Evolutionary conservation across 2,329 filamentous ascomycete species (phyloP).

Genomic region (Colletotrichum camelliae): DNA sequence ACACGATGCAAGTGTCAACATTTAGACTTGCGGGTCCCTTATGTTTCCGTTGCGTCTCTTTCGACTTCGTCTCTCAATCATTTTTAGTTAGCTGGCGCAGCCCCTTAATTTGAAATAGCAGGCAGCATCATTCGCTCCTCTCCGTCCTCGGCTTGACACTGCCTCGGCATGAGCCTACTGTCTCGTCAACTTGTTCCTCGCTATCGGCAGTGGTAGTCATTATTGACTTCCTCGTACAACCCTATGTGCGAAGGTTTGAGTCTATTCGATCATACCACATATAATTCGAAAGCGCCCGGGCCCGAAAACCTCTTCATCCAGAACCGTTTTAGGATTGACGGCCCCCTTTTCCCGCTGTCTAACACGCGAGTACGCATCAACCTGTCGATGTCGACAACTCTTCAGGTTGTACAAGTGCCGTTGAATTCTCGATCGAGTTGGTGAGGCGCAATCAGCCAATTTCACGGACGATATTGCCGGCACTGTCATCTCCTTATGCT

Average conservation of each 20-base stretch:
- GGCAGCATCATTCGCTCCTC: not conserved
- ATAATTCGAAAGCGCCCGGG: not conserved
- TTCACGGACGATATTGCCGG: not conserved
- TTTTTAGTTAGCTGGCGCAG: not conserved
- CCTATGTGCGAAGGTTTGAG: not conserved
- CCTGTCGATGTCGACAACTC: not conserved
- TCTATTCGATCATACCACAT: not conserved
- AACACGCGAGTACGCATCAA: not conserved
- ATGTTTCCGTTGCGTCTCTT: not conserved
- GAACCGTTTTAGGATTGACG: not conserved
- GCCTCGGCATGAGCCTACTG: not conserved
- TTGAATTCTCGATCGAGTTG: not conserved
- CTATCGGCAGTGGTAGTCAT: not conserved
- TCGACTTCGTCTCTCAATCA: not conserved
- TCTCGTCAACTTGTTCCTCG: not conserved
- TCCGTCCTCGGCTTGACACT: not conserved
- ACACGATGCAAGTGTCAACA: not conserved
- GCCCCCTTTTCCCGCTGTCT: not conserved
- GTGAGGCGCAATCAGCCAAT: not conserved
- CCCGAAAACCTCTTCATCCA: not conserved
- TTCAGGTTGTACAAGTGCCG: not conserved
- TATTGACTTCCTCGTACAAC: not conserved
- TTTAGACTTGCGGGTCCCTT: conserved; percentile 3
- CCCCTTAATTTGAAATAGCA: not conserved
- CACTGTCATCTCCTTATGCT: not conserved